A percentile compares a stretch with the other conserved stretches of the same genome.
Evolutionary conservation across 495 filamentous ascomycete genomes (phyloP).

Genomic region (Aspergillus sclerotioniger): DNA sequence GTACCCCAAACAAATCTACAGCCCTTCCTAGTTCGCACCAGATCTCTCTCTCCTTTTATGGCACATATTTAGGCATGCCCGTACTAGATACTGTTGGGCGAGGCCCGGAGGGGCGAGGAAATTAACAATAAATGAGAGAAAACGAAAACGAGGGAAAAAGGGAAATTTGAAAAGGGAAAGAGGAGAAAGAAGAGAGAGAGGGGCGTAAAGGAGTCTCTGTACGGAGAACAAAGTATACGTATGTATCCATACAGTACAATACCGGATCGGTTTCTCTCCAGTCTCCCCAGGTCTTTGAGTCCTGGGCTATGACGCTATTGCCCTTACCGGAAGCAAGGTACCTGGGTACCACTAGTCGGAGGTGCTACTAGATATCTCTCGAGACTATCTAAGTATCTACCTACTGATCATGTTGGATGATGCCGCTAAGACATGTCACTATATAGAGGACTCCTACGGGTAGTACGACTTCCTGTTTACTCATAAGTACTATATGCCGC

Average conservation of each 20-base stretch:
- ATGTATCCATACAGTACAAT: not conserved
- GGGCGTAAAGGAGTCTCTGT: too few relatives aligned
- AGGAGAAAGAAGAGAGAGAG: too few relatives aligned
- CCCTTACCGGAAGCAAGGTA: slow-evolving; percentile 1
- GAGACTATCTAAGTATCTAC: not conserved
- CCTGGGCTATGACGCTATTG: not conserved
- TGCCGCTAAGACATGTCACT: not conserved
- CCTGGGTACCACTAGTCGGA: not conserved
- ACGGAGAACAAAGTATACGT: too few relatives aligned
- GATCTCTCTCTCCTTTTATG: too few relatives aligned
- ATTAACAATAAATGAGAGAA: not conserved
- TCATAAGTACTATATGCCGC: not conserved
- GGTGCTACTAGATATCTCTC: not conserved
- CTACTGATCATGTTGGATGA: not conserved
- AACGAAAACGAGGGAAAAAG: not conserved
- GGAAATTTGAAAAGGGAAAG: too few relatives aligned
- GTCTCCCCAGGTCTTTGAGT: not conserved
- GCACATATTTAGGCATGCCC: too few relatives aligned
- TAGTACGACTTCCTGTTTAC: not conserved
- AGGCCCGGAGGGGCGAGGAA: too few relatives aligned
- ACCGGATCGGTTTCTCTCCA: not conserved
- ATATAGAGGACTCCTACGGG: not conserved
- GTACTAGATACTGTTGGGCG: too few relatives aligned
- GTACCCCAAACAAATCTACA: too few relatives aligned
- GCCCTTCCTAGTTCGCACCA: too few relatives aligned